A percentile compares a stretch with the other conserved stretches of the same genome.
phyloP scores from a whole-genome alignment of 75 land plant genomes.

The Pseudotsuga menziesii region DNA sequence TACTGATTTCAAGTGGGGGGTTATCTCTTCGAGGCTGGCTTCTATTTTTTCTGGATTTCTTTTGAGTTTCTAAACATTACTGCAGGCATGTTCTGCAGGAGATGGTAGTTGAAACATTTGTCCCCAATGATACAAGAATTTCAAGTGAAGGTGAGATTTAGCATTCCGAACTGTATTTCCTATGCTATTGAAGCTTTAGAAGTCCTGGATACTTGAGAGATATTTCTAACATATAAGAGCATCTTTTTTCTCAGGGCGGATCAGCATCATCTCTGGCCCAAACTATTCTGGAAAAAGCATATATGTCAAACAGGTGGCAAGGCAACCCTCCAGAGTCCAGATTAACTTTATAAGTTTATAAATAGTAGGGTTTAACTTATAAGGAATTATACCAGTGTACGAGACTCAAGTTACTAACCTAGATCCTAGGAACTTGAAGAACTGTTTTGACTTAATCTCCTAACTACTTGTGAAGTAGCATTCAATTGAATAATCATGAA shows the following conservation, averaged over 20 bases:
- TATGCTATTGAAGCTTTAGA: not conserved
- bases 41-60: not conserved
- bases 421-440: not conserved
- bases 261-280: slow-evolving; percentile 86
- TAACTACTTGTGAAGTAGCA: not conserved
- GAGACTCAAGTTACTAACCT: not conserved
- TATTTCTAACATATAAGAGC: not conserved
- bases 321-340: not conserved
- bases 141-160: slow-evolving; percentile 40
- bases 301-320: slow-evolving; percentile 84
- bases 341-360: too few species aligned
- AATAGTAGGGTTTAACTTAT: not conserved
- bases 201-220: not conserved
- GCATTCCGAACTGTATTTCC: not conserved
- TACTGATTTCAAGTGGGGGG: not conserved
- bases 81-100: slow-evolving; percentile 95
- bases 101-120: slow-evolving; percentile 86
- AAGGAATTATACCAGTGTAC: not conserved
- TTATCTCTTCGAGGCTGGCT: not conserved
- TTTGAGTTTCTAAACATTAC: not conserved
- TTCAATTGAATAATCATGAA: not conserved
- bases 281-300: slow-evolving; percentile 99
- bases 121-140: slow-evolving; percentile 86
- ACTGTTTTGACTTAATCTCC: too few species aligned
- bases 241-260: slow-evolving; percentile 51